Evolutionary conservation across 2,329 filamentous ascomycete genomes (phyloP).

Genomic region (Hypoxylon sp.): DNA sequence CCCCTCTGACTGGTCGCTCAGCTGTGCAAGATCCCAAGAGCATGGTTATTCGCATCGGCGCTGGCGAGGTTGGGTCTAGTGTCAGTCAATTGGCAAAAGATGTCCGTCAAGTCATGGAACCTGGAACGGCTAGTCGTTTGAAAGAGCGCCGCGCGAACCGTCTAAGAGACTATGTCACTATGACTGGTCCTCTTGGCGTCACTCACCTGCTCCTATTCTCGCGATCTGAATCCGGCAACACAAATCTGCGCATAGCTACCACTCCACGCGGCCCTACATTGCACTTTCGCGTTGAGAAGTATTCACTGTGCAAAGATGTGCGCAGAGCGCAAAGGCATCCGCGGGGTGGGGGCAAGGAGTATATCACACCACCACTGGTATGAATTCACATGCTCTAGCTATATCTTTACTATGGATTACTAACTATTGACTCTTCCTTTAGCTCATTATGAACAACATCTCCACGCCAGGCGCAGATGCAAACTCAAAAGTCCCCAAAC

Average conservation of each 20-base stretch:
- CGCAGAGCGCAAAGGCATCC: slow-evolving; percentile 87
- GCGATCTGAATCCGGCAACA: slow-evolving; percentile 89
- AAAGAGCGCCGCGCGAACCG: slow-evolving; percentile 92
- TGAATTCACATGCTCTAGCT: slow-evolving; percentile 41
- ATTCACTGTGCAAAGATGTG: slow-evolving; percentile 94
- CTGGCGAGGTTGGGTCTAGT: slow-evolving; percentile 91
- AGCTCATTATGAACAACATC: slow-evolving; percentile 99
- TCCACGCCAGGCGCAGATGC: slow-evolving; percentile 73
- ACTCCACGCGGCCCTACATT: slow-evolving; percentile 93
- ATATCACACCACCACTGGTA: slow-evolving; percentile 85
- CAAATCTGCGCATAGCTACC: slow-evolving; percentile 88
- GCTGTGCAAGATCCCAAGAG: slow-evolving; percentile 85
- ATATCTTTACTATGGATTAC: not conserved
- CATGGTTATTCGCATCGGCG: slow-evolving; percentile 98
- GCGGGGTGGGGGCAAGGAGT: slow-evolving; percentile 86
- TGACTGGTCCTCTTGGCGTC: slow-evolving; percentile 94
- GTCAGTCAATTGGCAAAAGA: slow-evolving; percentile 93
- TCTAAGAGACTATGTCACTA: slow-evolving; percentile 91
- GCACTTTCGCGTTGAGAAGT: slow-evolving; percentile 94
- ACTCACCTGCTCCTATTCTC: slow-evolving; percentile 95
- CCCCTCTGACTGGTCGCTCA: slow-evolving; percentile 70
- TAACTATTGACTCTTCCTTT: slow-evolving; percentile 48
- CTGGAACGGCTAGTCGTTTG: slow-evolving; percentile 88
- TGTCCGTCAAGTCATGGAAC: slow-evolving; percentile 94
- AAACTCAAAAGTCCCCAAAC: slow-evolving; percentile 84